Evolutionary conservation across 2,329 filamentous ascomycete species (phyloP), one percentile per base, ranked within the genome.

Genomic region (Chaetomium globosum): DNA sequence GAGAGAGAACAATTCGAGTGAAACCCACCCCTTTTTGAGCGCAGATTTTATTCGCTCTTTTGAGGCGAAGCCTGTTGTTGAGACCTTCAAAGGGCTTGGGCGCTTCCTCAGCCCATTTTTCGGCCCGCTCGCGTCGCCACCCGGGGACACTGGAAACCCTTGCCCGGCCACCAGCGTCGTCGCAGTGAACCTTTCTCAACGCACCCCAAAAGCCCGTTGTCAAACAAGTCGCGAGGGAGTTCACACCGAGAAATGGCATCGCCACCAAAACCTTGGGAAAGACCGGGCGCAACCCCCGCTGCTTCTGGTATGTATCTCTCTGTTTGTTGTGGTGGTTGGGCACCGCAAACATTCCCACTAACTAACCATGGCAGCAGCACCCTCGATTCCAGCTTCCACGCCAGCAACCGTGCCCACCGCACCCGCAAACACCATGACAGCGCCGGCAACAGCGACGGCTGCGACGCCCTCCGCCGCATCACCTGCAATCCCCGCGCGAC

Each of bases 181-280:
- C 59, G 31, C 33, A 36, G 26, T 39, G 31, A 54, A 19, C 28
- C 10, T 36, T 63, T 63, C 54, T 58, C 61, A 49, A 61, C 58
- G 19, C 23, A 33, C 57, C 48, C 31, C 23, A 55, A 36, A 53
- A 48, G 46, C 59, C 63, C 46, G 26, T 51, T 43, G n/a, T 21
- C 21, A 46, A 51, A 36, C 33, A 28, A 46, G 28, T 9, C 31
- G 54, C 56, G 57, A 57, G 31, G 30, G 19, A 39, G 16, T 48
- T 19, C 55, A 59, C 57, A 66, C 26, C 46, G 43, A 77, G 66
- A 77, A 69, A 88, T 88, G 83, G 85, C 85, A 69, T 97, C 94
- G 78, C 95, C 95, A 75, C 95, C 95, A 63, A 99, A 99, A 80
- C 95, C 95, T 55, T 99, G 95, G 95, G 95, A 99, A 81, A 87